These are phyloP conservation scores for Antitrichia curtipendula DNA, from an alignment of 225 moss, liverwort and hornwort genomes.

Conservation along the genomic window DNA sequence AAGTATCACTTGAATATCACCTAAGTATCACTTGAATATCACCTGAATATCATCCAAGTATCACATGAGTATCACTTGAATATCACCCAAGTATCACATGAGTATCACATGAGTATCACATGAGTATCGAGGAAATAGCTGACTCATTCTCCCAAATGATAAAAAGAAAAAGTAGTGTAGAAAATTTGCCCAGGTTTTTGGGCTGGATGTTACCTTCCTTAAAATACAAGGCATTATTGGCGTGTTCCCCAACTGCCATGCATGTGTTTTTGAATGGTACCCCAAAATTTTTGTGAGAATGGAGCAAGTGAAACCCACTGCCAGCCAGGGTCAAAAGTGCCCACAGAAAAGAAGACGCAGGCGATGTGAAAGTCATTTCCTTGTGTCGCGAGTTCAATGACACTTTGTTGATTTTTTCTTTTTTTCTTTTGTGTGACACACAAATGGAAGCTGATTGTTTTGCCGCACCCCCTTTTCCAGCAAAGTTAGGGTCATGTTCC, in stretches of 20 bases:
- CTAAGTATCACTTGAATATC: too few species aligned
- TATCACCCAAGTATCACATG: too few species aligned
- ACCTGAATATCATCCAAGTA: too few species aligned
- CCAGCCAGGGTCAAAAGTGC: neutral
- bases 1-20: too few species aligned
- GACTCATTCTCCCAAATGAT: neutral
- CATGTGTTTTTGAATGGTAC: too few species aligned
- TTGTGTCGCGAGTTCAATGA: neutral
- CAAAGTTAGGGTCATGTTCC: neutral
- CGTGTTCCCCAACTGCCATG: neutral
- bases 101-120: fast-evolving
- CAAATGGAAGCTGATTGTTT: neutral
- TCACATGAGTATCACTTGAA: too few species aligned
- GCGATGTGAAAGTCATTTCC: neutral
- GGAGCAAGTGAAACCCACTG: neutral
- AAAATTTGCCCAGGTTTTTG: too few species aligned
- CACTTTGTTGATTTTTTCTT: neutral
- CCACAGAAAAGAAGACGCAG: neutral
- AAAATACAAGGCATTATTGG: neutral
- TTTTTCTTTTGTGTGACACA: neutral
- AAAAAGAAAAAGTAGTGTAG: neutral
- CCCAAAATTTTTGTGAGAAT: too few species aligned
- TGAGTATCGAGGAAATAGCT: neutral
- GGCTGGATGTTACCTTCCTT: neutral
- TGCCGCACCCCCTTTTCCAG: neutral